A percentile compares a stretch with the other conserved stretches of the same genome.
phyloP scores from a whole-genome alignment of 352 stramenopile genomes.

The Thalassiosira exigua region DNA sequence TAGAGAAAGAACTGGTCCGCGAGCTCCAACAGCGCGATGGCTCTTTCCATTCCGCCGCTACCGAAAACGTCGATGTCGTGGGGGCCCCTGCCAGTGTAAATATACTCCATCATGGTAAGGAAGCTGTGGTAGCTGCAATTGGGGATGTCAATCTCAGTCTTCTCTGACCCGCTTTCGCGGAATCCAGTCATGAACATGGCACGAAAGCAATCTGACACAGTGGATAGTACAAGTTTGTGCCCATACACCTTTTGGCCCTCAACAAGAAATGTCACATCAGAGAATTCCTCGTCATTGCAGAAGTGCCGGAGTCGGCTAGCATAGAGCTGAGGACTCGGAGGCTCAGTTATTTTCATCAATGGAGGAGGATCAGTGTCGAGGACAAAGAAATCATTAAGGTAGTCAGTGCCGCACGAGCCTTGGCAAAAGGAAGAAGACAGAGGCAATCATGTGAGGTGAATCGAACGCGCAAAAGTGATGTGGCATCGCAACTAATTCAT shows the following conservation, averaged over 20 bases:
- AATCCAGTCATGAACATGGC: constrained; percentile 95
- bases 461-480: constrained; percentile 8
- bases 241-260: constrained; percentile 91
- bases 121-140: constrained; percentile 91
- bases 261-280: constrained; percentile 95
- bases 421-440: background rate
- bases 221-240: constrained; percentile 93
- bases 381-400: constrained; percentile 94
- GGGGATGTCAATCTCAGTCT: constrained; percentile 88
- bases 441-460: background rate
- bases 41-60: constrained; percentile 72
- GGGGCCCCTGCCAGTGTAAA: constrained; percentile 90
- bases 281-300: constrained; percentile 92
- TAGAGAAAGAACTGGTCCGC: constrained; percentile 97
- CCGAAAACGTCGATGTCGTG: constrained; percentile 46
- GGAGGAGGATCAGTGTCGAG: constrained; percentile 93
- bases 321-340: constrained; percentile 86
- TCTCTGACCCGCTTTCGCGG: constrained; percentile 82
- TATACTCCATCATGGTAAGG: constrained; percentile 92
- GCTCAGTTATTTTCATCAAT: constrained; percentile 86
- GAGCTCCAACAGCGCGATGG: constrained; percentile 91
- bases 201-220: constrained; percentile 92
- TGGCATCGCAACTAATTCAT: too few species aligned
- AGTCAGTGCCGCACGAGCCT: constrained; percentile 88
- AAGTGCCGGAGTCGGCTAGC: constrained; percentile 87